Base-by-base conservation (phyloP, 257 asterid genomes). In the Handroanthus guayacan region DNA sequence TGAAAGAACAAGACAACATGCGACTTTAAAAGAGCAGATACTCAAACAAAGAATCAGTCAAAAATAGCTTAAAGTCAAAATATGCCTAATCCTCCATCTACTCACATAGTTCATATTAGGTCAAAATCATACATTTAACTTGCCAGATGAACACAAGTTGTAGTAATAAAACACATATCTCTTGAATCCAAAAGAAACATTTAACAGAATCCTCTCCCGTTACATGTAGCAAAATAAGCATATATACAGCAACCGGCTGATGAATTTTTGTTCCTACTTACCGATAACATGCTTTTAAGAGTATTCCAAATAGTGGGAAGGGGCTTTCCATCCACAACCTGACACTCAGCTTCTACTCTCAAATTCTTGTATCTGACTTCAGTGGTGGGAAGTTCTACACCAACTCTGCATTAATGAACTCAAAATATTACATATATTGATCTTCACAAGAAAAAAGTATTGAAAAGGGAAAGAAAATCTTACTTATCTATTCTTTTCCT, bases 291-390 rank as follows among this genome's bases (percentile, higher is more conserved):
- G 80, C 78, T 76, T 58, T 71, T 78, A 2, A 80, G 71, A 55
- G 81, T 47, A 65, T 83, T 83, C 87, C 87, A 80, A n/a, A 83
- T 82, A 37, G 87, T 83, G 3, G 87, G 87, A 31, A 83, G 84
- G 5, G 87, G 87, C 75, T 80, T 74, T 39, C 87, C 87, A 13
- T 77, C 43, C 43, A 83, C 84, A 51, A 83, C 82, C 73, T 73
- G 72, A 65, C 87, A 83, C 9, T 45, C 80, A 2, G 84, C 87
- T 67, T 83, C 84, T 4, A 83, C 43, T 1, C 39, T 18, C 61
- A 83, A 54, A 31, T 80, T 64, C 17, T 25, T 55, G 54, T 62
- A 83, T 77, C 87, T 57, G 41, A 83, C 87, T 36, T 83, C 87
- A 39, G 80, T 69, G 9, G 82, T 72, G 14, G 87, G 78, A 41